Evolutionary conservation across 805 yeast genomes (phyloP), one percentile per base, ranked within the genome.

Genomic region (Sugiyamaella mastotermitis): DNA sequence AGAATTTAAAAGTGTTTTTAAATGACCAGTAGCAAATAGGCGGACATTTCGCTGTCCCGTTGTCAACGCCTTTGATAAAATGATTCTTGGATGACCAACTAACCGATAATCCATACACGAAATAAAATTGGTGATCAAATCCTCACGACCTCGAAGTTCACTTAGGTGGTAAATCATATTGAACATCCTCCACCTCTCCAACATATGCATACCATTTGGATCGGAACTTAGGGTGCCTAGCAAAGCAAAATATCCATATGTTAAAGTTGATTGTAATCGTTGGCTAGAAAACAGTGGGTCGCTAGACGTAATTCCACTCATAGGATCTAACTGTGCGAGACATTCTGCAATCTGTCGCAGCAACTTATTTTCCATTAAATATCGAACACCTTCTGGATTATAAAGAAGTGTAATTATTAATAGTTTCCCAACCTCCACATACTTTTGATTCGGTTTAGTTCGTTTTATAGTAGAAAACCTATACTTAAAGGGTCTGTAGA

Each of bases 261-360:
- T 75, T 16, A 83, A 56, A 3, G 95, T 83, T 0, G 68, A 65
- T 26, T 74, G 74, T 31, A 90, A 58, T 25, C 83, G 63, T 2
- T 61, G 61, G 29, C 66, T 68, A 1, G 85, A 75, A 40, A 90
- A 75, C 2, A 90, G 71, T 10, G 95, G 92, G 33, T 82, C 90
- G 1, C 72, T 61, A 0, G 92, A 77, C 3, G 69, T 62, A 22
- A 85, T 72, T 0, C 94, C 94, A 53, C 87, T 79, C 55, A 66
- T 70, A 0, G 90, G 90, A 51, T 83, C 94, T 15, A 84, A 64
- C 57, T 84, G 95, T 0, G 92, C 92, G 29, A 90, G 65, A 35
- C 94, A 79, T 49, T 92, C 96, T 0, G 94, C 87, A 36, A 90
- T 69, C 55, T 90, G 97, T 1, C 95, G 83, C 24, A 90, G 58